These are phyloP conservation scores for Pleodorina starrii DNA, from an alignment of 139 green algal species.

Conservation along the genomic window DNA sequence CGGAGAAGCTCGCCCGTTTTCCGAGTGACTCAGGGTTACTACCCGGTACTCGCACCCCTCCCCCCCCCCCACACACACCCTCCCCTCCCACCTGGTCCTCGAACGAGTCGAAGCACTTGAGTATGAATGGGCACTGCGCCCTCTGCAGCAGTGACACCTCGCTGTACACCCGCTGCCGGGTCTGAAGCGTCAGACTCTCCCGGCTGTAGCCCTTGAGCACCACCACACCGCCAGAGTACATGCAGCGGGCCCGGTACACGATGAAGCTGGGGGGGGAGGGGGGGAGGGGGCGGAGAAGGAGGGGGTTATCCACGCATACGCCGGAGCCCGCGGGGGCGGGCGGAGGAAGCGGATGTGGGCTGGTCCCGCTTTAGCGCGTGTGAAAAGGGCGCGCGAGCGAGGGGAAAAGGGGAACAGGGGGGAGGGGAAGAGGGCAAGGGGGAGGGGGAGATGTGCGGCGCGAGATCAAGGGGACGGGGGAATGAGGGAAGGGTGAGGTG, in stretches of 20 bases:
- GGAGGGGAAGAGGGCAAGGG: too few relatives aligned
- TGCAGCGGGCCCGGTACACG: conserved; percentile 62
- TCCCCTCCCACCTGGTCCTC: conserved; percentile 58
- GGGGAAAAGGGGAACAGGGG: too few relatives aligned
- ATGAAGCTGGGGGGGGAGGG: conserved; percentile 50
- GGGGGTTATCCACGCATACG: too few relatives aligned
- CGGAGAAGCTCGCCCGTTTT: too few relatives aligned
- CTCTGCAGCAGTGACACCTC: conserved; percentile 59
- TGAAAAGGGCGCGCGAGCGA: too few relatives aligned
- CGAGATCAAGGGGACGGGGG: too few relatives aligned
- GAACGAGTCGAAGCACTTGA: conserved; percentile 72
- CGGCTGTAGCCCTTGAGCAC: conserved; percentile 65
- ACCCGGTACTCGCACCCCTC: not conserved
- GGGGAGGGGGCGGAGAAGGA: not conserved
- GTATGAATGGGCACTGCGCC: conserved; percentile 68
- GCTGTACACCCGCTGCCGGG: conserved; percentile 54
- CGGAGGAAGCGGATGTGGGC: too few relatives aligned
- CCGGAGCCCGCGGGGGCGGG: too few relatives aligned
- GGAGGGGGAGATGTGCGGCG: too few relatives aligned
- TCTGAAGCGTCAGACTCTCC: conserved; percentile 60
- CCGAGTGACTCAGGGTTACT: too few relatives aligned
- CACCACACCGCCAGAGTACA: conserved; percentile 59
- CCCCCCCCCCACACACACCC: not conserved
- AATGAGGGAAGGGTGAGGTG: too few relatives aligned
- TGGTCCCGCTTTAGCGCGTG: too few relatives aligned